Evolutionary conservation across 331 rosid genomes (phyloP).

Genomic region (Phaseolus coccineus): DNA sequence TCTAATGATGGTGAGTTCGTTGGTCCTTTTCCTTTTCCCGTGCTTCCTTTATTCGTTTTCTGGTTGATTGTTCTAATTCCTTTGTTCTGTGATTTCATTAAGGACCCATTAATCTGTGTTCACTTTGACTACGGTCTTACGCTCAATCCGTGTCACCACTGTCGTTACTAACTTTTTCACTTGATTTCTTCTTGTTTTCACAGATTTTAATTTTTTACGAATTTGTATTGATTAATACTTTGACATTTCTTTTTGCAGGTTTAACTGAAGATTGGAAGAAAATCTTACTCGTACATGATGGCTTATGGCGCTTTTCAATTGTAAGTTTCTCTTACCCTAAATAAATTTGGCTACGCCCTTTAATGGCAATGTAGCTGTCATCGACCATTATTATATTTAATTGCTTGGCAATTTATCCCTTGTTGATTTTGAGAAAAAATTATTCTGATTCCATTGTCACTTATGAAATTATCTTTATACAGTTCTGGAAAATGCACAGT

Average conservation of each 20-base stretch:
- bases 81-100: constrained; percentile 10
- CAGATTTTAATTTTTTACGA: neutral
- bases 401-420: constrained; percentile 5
- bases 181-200: neutral
- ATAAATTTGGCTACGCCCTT: neutral
- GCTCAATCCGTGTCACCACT: neutral
- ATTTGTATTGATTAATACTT: constrained; percentile 23
- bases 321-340: constrained; percentile 28
- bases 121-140: neutral
- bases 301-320: constrained; percentile 18
- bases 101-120: neutral
- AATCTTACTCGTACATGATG: neutral
- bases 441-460: neutral
- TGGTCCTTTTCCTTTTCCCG: constrained; percentile 10
- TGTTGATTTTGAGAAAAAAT: neutral
- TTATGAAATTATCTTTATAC: neutral
- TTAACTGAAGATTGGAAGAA: constrained; percentile 8
- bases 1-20: constrained; percentile 58
- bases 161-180: neutral
- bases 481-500: neutral
- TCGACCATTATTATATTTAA: neutral
- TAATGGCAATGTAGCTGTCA: neutral
- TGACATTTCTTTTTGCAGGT: constrained; percentile 45
- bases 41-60: neutral
- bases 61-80: neutral